Evolutionary conservation across 371 early-diverging fungal species (phyloP).

Genomic region (Dinochytrium kinnereticum): DNA sequence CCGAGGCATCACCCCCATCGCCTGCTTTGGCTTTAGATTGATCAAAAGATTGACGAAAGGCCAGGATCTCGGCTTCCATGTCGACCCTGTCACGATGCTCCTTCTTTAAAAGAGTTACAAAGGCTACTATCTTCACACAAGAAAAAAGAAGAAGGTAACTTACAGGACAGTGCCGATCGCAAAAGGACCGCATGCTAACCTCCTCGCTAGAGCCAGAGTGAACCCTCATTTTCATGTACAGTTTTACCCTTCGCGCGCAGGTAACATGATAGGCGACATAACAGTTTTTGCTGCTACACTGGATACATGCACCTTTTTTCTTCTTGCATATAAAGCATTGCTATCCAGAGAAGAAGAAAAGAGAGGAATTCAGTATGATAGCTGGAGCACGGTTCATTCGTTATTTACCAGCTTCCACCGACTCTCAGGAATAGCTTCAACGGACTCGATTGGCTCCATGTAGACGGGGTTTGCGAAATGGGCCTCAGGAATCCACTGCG

Average conservation of each 20-base stretch:
- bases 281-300: slow-evolving; percentile 90
- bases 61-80: slow-evolving; percentile 46
- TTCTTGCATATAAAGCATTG: slow-evolving; percentile 87
- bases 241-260: slow-evolving; percentile 86
- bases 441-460: slow-evolving; percentile 97
- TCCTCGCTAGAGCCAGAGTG: slow-evolving; percentile 47
- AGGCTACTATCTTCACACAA: background rate
- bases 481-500: slow-evolving; percentile 97
- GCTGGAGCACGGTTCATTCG: too few species aligned
- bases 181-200: slow-evolving; percentile 68
- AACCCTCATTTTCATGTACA: slow-evolving; percentile 81
- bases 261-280: slow-evolving; percentile 92
- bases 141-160: slow-evolving; percentile 10
- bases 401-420: slow-evolving; percentile 77
- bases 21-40: slow-evolving; percentile 20
- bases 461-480: slow-evolving; percentile 85
- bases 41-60: slow-evolving; percentile 22
- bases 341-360: slow-evolving; percentile 33
- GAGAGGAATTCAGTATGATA: slow-evolving; percentile 3
- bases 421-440: slow-evolving; percentile 84
- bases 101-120: too few species aligned
- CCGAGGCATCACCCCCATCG: background rate
- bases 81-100: slow-evolving; percentile 68
- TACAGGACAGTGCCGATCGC: slow-evolving; percentile 85
- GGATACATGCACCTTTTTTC: slow-evolving; percentile 90